Conservation (phyloP, 257 asterid genomes). For the Jaltomata sinuosa region DNA sequence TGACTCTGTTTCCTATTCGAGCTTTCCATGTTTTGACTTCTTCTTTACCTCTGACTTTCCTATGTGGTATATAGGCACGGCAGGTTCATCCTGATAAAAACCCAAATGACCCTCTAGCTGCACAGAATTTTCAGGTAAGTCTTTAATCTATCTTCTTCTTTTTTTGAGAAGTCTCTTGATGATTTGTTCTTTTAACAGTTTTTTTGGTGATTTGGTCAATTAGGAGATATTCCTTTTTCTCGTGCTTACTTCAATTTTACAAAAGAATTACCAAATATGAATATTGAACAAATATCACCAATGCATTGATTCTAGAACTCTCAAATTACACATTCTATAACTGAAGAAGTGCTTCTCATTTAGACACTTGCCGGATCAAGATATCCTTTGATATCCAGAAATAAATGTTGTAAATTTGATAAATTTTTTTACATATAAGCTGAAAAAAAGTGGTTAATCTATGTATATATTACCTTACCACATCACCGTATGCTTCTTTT, state of each 20-base stretch:
- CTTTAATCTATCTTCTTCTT: not conserved
- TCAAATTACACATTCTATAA: not conserved
- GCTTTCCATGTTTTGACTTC: not conserved
- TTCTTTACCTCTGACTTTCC: not conserved
- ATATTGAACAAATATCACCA: not conserved
- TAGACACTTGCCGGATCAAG: not conserved
- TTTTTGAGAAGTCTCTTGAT: not conserved
- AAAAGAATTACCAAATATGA: not conserved
- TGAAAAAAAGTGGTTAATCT: no score
- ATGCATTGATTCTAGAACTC: not conserved
- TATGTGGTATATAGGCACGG: conserved; percentile 62
- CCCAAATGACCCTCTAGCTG: conserved; percentile 94
- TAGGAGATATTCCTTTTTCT: not conserved
- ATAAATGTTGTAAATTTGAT: not conserved
- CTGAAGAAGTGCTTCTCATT: no score
- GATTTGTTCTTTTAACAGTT: not conserved
- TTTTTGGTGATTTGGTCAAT: not conserved
- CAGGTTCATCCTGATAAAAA: conserved; percentile 99
- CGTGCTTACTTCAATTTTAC: not conserved
- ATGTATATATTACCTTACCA: no score
- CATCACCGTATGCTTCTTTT: no score
- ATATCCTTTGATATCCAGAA: not conserved
- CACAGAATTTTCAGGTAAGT: conserved; percentile 84
- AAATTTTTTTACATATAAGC: no score
- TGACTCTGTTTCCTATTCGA: not conserved